Conservation (phyloP, 2,329 filamentous ascomycete species). For the Trichoderma guizhouense region DNA sequence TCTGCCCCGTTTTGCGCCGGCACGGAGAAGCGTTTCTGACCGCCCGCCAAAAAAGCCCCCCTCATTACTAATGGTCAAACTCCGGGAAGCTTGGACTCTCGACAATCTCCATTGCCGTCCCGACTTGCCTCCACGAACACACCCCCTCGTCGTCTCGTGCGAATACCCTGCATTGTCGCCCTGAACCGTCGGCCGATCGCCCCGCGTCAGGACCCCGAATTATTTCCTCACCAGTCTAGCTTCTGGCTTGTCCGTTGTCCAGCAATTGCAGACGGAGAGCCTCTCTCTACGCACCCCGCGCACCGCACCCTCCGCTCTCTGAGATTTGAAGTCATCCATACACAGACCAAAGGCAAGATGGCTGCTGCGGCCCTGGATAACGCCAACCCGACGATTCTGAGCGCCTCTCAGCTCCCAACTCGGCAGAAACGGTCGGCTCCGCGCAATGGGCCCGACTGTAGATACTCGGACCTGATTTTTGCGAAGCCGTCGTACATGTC, state of each 20-base stretch:
- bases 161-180: conserved; percentile 2
- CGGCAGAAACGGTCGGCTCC: conserved; percentile 53
- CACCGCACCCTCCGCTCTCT: neutral
- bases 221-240: conserved; percentile 3
- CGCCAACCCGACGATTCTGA: conserved; percentile 91
- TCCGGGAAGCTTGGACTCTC: conserved; percentile 1
- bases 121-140: conserved; percentile 2
- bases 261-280: neutral
- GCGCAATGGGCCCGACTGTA: conserved; percentile 46
- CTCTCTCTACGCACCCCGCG: neutral
- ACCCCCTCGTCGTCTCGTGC: conserved; percentile 1
- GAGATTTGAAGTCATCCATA: too few relatives aligned
- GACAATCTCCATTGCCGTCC: conserved; percentile 5
- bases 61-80: conserved; percentile 7
- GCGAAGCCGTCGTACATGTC: conserved; percentile 44
- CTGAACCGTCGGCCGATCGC: neutral
- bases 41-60: neutral
- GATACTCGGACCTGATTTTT: conserved; percentile 46
- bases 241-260: neutral
- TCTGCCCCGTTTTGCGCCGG: neutral
- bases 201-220: conserved; percentile 7
- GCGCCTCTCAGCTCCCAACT: conserved; percentile 81
- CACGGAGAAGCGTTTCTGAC: neutral
- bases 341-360: conserved; percentile 20
- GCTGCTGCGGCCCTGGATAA: conserved; percentile 54